These are phyloP conservation scores for Benincasa hispida DNA, from an alignment of 306 rosid genomes.

Conservation along the genomic window DNA sequence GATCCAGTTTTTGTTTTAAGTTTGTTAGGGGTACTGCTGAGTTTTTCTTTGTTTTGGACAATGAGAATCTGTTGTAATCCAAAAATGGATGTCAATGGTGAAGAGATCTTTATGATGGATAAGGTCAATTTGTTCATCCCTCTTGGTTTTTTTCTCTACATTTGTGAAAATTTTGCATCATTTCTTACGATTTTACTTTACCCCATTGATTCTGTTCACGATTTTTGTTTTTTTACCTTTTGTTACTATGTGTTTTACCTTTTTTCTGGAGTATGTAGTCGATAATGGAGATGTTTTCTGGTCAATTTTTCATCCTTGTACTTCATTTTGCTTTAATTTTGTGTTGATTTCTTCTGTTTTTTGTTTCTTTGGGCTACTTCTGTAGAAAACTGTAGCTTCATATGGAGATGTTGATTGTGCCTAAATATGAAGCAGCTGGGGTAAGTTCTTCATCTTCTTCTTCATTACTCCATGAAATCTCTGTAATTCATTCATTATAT, in stretches of 20 bases:
- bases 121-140: slow-evolving; percentile 34
- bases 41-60: background rate
- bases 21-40: background rate
- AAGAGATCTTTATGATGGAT: slow-evolving; percentile 73
- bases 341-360: slow-evolving; percentile 2
- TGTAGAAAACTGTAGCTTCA: slow-evolving; percentile 44
- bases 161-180: background rate
- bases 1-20: background rate
- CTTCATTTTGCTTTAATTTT: background rate
- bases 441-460: too few relatives aligned
- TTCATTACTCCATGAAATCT: too few relatives aligned
- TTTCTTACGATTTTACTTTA: background rate
- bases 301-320: too few relatives aligned
- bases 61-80: slow-evolving; percentile 70
- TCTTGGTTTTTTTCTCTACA: background rate
- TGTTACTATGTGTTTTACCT: background rate
- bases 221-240: background rate
- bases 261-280: background rate
- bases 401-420: too few relatives aligned
- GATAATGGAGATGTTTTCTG: too few relatives aligned
- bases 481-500: too few relatives aligned
- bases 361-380: slow-evolving; percentile 13
- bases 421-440: too few relatives aligned
- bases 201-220: background rate
- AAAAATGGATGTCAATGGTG: slow-evolving; percentile 89